Evolutionary conservation across 78 protist species (phyloP).

Genomic region (Salpingoeca rosetta): DNA sequence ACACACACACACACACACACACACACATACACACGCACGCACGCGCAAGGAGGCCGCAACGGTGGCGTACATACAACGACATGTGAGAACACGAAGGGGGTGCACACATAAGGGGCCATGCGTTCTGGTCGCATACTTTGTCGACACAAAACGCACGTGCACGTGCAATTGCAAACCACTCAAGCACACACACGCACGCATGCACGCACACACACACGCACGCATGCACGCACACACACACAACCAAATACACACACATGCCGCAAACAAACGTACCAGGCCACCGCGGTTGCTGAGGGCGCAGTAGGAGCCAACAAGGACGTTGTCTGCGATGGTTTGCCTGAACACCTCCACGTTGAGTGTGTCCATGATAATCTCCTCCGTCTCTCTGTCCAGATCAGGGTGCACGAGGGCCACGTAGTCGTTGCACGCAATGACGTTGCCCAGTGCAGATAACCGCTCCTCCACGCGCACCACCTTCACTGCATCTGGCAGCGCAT

Average conservation of each 20-base stretch:
- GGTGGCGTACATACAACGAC: too few relatives aligned
- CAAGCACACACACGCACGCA: too few relatives aligned
- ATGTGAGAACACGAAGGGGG: too few relatives aligned
- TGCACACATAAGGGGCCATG: too few relatives aligned
- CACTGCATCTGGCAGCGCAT: conserved; percentile 93
- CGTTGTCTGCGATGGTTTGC: conserved; percentile 87
- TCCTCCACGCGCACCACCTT: conserved; percentile 87
- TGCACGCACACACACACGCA: conserved; percentile 7
- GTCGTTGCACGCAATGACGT: conserved; percentile 91
- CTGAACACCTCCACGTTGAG: conserved; percentile 95
- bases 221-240: conserved; percentile 13
- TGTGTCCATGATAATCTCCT: conserved; percentile 87
- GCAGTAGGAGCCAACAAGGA: conserved; percentile 91
- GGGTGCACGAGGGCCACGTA: conserved; percentile 95
- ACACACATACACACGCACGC: background rate
- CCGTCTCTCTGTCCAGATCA: conserved; percentile 93
- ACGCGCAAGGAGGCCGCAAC: too few relatives aligned
- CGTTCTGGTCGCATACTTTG: too few relatives aligned
- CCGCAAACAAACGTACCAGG: conserved; percentile 38
- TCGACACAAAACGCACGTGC: too few relatives aligned
- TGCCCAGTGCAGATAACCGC: conserved; percentile 93
- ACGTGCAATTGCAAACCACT: too few relatives aligned
- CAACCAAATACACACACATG: background rate
- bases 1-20: conserved; percentile 6
- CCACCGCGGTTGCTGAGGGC: conserved; percentile 87